These are phyloP conservation scores for Aspergillus wentii DNA, from an alignment of 495 filamentous ascomycete species.

Conservation along the genomic window DNA sequence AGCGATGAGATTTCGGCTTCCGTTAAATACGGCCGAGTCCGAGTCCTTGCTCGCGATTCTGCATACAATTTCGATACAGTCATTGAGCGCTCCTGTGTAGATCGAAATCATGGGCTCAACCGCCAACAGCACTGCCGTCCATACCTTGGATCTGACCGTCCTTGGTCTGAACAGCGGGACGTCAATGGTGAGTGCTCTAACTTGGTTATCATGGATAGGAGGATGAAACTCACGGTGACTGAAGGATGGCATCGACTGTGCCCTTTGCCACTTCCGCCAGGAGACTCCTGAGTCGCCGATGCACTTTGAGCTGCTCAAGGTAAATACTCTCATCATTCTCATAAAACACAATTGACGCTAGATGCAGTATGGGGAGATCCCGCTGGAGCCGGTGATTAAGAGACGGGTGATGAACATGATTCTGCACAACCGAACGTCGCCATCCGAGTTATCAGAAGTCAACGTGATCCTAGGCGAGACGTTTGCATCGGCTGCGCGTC, in stretches of 20 bases:
- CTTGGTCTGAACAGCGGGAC: constrained; percentile 47
- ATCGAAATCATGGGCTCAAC: constrained; percentile 10
- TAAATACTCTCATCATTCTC: constrained; percentile 29
- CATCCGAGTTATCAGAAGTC: constrained; percentile 48
- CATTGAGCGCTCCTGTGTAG: not conserved
- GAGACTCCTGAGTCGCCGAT: constrained; percentile 42
- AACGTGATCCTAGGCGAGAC: constrained; percentile 49
- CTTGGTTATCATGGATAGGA: not conserved
- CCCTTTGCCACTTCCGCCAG: constrained; percentile 45
- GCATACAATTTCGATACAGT: not conserved
- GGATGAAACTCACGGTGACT: constrained; percentile 3
- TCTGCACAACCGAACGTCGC: constrained; percentile 45
- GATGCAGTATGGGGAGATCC: constrained; percentile 34
- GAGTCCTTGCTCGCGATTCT: not conserved
- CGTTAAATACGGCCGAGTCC: not conserved
- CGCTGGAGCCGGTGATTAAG: constrained; percentile 48
- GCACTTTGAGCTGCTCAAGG: constrained; percentile 42
- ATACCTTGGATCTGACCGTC: constrained; percentile 36
- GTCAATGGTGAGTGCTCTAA: constrained; percentile 25
- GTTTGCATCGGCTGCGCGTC: constrained; percentile 43
- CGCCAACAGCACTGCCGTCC: not conserved
- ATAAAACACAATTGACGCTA: constrained; percentile 1
- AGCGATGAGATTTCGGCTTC: not conserved
- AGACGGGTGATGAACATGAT: constrained; percentile 53
- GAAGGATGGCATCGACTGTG: constrained; percentile 47